A percentile compares a stretch with the other conserved stretches of the same genome.
phyloP scores from a whole-genome alignment of 2,329 filamentous ascomycete species.

The Diaporthe sp. region DNA sequence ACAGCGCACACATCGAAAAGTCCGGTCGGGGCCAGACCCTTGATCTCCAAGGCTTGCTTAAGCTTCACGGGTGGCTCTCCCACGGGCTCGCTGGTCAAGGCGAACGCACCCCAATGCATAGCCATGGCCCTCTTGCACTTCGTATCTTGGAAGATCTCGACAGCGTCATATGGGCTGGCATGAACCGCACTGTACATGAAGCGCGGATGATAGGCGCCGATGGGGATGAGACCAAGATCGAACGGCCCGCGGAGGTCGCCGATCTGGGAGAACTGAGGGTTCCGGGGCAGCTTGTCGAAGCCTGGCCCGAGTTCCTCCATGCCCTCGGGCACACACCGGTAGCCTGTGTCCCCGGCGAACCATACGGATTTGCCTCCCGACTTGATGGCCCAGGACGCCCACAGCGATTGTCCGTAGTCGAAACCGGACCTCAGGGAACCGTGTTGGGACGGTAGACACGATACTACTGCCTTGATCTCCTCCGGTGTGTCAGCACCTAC shows the following conservation, averaged over 20 bases:
- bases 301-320: conserved; percentile 13
- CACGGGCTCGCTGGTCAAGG: conserved; percentile 66
- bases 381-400: conserved; percentile 28
- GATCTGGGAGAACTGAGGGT: conserved; percentile 77
- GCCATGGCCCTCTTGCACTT: conserved; percentile 74
- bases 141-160: conserved; percentile 78
- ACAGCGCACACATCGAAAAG: conserved; percentile 76
- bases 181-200: conserved; percentile 75
- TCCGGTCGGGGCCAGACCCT: conserved; percentile 67
- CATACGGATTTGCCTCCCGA: conserved; percentile 6
- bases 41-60: conserved; percentile 70
- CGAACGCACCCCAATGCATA: conserved; percentile 75
- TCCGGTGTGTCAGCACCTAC: background rate
- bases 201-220: conserved; percentile 75
- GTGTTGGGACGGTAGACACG: conserved; percentile 12
- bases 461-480: background rate
- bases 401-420: conserved; percentile 12
- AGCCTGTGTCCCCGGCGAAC: conserved; percentile 33
- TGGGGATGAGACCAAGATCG: conserved; percentile 79
- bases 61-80: conserved; percentile 75
- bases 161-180: conserved; percentile 75
- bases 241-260: conserved; percentile 76
- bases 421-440: background rate
- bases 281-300: conserved; percentile 60
- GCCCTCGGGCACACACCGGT: conserved; percentile 26